phyloP scores from a whole-genome alignment of 768 basidiomycete species.

The Tulasnella sp. region DNA sequence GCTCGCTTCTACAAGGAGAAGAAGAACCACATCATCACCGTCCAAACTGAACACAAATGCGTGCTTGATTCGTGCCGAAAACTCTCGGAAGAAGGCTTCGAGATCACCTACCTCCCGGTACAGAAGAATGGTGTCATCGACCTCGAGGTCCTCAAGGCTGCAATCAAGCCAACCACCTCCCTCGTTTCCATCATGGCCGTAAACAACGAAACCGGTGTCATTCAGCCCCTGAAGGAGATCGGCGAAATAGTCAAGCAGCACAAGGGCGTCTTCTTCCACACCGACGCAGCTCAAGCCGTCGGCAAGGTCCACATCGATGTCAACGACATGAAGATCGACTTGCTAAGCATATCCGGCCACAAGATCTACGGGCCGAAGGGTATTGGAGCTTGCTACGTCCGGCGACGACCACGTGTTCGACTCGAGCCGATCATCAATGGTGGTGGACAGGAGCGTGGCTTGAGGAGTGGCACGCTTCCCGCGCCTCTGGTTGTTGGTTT shows the following conservation, averaged over 20 bases:
- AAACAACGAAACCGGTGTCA: conserved; percentile 99
- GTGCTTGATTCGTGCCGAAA: conserved; percentile 97
- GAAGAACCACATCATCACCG: conserved; percentile 91
- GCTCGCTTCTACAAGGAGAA: conserved; percentile 94
- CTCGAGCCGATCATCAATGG: conserved; percentile 94
- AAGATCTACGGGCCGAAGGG: conserved; percentile 99
- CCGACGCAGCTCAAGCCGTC: conserved; percentile 94
- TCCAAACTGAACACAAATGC: conserved; percentile 98
- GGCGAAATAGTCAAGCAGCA: conserved; percentile 83
- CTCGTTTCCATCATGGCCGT: conserved; percentile 98
- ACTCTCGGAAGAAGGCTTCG: conserved; percentile 94
- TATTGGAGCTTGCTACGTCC: conserved; percentile 90
- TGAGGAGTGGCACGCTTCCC: conserved; percentile 93
- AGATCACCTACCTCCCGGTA: conserved; percentile 97
- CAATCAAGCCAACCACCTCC: conserved; percentile 84
- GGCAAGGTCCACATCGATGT: conserved; percentile 93
- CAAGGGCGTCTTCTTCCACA: conserved; percentile 92
- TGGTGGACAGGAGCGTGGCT: conserved; percentile 95
- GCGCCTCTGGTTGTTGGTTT: conserved; percentile 87
- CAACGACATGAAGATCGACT: conserved; percentile 92
- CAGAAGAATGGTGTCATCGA: conserved; percentile 80
- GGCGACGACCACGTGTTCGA: conserved; percentile 87
- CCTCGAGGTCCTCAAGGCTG: conserved; percentile 75
- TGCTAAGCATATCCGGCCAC: conserved; percentile 96
- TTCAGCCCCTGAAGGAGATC: conserved; percentile 96